A percentile compares a stretch with the other conserved stretches of the same genome.
Conservation (phyloP, 495 filamentous ascomycete species). For the Neurospora pannonica region DNA sequence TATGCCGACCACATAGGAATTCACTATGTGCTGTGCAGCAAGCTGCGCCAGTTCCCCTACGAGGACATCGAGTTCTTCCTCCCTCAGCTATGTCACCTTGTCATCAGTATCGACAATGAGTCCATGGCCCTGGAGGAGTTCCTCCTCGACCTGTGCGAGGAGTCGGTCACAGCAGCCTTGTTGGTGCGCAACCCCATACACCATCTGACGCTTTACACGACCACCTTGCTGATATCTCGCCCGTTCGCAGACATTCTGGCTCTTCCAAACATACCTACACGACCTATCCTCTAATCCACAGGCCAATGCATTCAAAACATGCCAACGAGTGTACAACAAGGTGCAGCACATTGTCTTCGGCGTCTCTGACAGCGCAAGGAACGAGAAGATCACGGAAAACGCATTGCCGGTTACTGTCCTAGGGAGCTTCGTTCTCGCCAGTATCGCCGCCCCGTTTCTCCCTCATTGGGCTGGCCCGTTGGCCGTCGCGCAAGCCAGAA, state of each 20-base stretch:
- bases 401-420: constrained; percentile 61
- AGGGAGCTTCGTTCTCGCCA: constrained; percentile 59
- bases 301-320: constrained; percentile 60
- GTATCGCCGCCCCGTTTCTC: constrained; percentile 43
- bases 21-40: constrained; percentile 69
- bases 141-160: constrained; percentile 67
- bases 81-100: constrained; percentile 68
- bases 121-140: constrained; percentile 78
- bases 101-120: constrained; percentile 72
- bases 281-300: constrained; percentile 61
- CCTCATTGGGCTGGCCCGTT: constrained; percentile 59
- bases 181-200: constrained; percentile 41
- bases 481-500: constrained; percentile 63
- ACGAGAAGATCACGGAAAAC: constrained; percentile 68
- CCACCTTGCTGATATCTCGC: constrained; percentile 2
- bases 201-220: neutral
- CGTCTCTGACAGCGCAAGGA: constrained; percentile 45
- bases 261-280: constrained; percentile 72
- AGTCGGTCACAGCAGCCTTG: constrained; percentile 66
- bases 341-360: constrained; percentile 74
- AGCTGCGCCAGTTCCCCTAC: constrained; percentile 71
- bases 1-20: constrained; percentile 77
- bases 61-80: constrained; percentile 81
- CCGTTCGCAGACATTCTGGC: constrained; percentile 60
- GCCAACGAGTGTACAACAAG: constrained; percentile 67